phyloP scores from a whole-genome alignment of 441 rosid species.

The Corymbia citriodora region DNA sequence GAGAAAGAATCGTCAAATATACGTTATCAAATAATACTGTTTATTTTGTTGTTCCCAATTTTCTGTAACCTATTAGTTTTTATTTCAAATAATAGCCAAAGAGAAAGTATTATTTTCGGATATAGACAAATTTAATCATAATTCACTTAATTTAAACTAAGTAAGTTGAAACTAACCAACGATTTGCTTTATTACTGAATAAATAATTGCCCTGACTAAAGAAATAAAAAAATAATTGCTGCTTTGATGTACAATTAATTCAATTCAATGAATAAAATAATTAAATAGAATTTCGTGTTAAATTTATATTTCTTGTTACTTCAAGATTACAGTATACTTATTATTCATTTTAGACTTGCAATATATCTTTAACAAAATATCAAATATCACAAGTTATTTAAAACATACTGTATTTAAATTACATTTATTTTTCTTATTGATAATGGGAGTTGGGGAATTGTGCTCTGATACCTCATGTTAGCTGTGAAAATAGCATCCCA shows the following conservation, averaged over 20 bases:
- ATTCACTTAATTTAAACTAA: background rate
- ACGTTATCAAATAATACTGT: background rate
- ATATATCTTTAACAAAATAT: too few species aligned
- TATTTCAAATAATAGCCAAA: background rate
- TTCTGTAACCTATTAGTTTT: background rate
- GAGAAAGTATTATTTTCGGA: background rate
- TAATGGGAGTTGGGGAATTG: too few species aligned
- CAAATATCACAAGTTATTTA: background rate
- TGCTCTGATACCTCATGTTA: too few species aligned
- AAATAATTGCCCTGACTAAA: background rate
- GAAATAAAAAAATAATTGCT: background rate
- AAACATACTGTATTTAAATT: background rate
- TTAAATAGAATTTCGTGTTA: background rate
- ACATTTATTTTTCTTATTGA: background rate
- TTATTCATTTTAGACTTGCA: background rate
- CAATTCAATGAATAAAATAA: rapidly evolving
- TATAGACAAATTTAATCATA: background rate
- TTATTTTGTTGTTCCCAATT: background rate
- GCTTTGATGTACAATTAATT: background rate
- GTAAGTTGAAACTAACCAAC: background rate
- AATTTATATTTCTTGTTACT: too few species aligned
- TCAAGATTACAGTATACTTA: background rate
- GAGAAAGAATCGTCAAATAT: background rate
- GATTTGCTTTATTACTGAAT: background rate
- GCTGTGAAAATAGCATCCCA: too few species aligned